These are phyloP conservation scores for Torulaspora globosa DNA, from an alignment of 1,139 yeast genomes.

Conservation along the genomic window DNA sequence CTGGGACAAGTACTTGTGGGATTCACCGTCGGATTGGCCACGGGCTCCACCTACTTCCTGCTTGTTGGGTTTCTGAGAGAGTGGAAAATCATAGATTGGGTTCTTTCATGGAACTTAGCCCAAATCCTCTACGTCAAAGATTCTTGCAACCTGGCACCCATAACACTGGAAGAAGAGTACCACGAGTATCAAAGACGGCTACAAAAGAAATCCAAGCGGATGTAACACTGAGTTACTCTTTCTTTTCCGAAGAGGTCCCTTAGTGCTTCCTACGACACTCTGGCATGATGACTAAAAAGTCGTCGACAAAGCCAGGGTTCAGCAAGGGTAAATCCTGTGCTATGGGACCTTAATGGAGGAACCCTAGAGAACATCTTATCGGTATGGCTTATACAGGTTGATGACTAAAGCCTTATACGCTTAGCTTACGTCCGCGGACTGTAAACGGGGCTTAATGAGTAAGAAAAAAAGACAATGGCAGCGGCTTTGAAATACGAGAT, in stretches of 20 bases:
- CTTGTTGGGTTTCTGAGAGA: conserved; percentile 53
- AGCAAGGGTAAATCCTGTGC: no score
- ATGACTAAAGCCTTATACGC: conserved; percentile 1
- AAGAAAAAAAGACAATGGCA: background rate
- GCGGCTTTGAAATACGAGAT: background rate
- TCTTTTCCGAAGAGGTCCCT: no score
- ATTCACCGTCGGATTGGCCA: conserved; percentile 51
- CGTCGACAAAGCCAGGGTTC: no score
- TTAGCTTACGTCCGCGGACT: conserved; percentile 2
- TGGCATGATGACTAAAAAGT: no score
- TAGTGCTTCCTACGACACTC: background rate
- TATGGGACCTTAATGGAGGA: no score
- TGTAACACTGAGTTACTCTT: background rate
- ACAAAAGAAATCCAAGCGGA: conserved; percentile 3
- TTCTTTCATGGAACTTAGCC: conserved; percentile 48
- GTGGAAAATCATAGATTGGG: conserved; percentile 57
- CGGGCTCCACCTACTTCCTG: conserved; percentile 59
- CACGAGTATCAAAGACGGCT: conserved; percentile 32
- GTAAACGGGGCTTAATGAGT: conserved; percentile 3
- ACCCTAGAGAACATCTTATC: no score
- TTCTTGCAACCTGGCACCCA: conserved; percentile 45
- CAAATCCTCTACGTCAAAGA: conserved; percentile 54
- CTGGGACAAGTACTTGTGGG: conserved; percentile 73
- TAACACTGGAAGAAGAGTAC: conserved; percentile 37
- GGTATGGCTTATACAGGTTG: background rate